These are phyloP conservation scores for Aspergillus ostianus DNA, from an alignment of 495 filamentous ascomycete genomes.

Conservation along the genomic window DNA sequence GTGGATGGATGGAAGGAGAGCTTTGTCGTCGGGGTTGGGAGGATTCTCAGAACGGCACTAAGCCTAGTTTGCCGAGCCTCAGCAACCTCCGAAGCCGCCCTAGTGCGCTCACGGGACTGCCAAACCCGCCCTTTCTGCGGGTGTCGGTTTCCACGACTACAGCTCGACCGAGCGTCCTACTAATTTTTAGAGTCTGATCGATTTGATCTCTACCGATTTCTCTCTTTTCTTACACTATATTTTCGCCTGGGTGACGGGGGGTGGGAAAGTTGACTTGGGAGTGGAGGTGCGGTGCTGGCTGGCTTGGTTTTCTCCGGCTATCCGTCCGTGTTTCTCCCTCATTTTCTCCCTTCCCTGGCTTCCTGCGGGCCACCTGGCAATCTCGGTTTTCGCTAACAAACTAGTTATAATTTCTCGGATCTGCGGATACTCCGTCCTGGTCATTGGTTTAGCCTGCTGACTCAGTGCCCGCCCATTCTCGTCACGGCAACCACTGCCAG, in stretches of 20 bases:
- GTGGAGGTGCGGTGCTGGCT: constrained; percentile 1
- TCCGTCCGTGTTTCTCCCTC: too few relatives aligned
- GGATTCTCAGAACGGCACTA: constrained; percentile 49
- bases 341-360: neutral
- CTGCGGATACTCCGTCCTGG: constrained; percentile 35
- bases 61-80: constrained; percentile 41
- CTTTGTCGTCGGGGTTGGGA: constrained; percentile 54
- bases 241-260: neutral
- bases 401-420: constrained; percentile 38
- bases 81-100: constrained; percentile 49
- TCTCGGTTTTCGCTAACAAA: constrained; percentile 38
- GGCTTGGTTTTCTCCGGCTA: constrained; percentile 12
- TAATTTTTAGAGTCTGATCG: neutral
- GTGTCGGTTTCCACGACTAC: neutral
- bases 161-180: neutral
- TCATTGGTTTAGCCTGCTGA: constrained; percentile 22
- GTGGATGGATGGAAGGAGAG: constrained; percentile 53
- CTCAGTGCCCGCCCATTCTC: constrained; percentile 37
- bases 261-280: neutral
- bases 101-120: constrained; percentile 35
- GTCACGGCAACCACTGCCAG: constrained; percentile 37
- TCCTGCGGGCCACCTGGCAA: constrained; percentile 33
- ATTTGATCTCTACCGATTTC: neutral
- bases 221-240: neutral
- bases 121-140: constrained; percentile 9